phyloP scores from a whole-genome alignment of 225 moss, liverwort and hornwort genomes.

The Physcomitrellopsis africana region DNA sequence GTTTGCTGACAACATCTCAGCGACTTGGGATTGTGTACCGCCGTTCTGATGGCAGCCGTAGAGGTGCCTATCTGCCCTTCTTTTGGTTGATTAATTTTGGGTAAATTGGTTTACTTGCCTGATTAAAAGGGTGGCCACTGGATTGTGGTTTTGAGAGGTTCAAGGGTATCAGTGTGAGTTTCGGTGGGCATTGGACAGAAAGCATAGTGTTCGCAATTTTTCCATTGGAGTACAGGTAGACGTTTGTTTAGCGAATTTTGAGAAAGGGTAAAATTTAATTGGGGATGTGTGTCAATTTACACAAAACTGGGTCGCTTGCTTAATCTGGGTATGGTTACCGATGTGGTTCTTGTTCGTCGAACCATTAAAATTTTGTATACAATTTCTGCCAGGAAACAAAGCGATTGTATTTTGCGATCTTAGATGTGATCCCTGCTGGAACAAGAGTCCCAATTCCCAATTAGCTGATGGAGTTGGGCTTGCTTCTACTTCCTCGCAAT shows the following conservation, averaged over 20 bases:
- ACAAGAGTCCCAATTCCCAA: not conserved
- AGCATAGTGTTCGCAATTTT: no score
- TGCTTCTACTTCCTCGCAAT: not conserved
- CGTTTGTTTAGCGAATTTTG: no score
- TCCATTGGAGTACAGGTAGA: no score
- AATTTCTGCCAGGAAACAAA: not conserved
- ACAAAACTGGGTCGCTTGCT: no score
- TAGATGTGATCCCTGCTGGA: not conserved
- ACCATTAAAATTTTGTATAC: not conserved
- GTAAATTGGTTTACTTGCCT: not conserved
- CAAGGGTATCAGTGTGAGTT: no score
- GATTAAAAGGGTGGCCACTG: not conserved
- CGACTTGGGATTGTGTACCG: not conserved
- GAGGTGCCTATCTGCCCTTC: slow-evolving; percentile 2
- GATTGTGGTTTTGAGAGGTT: not conserved
- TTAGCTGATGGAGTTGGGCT: not conserved
- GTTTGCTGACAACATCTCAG: not conserved
- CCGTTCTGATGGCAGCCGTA: not conserved
- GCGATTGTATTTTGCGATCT: not conserved
- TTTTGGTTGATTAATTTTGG: not conserved
- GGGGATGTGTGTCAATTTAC: no score
- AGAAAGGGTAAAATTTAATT: no score
- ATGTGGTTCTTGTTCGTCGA: not conserved
- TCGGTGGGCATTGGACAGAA: no score
- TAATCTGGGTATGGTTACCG: not conserved